Percentiles rank a stretch among this genome's conserved stretches.
phyloP scores from a whole-genome alignment of 176 grass and related monocot genomes.

The Oryza glumipatula region DNA sequence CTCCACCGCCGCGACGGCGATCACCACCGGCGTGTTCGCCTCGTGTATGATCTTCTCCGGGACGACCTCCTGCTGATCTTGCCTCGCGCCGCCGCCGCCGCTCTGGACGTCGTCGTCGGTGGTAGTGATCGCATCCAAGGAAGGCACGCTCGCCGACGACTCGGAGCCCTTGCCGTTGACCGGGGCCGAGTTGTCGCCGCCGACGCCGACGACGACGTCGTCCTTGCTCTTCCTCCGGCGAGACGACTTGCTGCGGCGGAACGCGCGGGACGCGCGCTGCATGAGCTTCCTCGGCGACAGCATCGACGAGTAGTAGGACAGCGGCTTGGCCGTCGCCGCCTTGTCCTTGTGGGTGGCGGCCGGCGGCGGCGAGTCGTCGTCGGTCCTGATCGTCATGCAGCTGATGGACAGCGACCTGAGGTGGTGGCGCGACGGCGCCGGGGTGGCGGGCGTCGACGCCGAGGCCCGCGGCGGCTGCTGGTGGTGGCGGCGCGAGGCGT shows the following conservation, averaged over 20 bases:
- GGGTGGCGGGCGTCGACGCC: slow-evolving; percentile 6
- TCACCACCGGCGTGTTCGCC: not conserved
- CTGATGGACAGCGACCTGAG: slow-evolving; percentile 31
- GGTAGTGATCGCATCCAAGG: slow-evolving; percentile 10
- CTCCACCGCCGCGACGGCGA: not conserved
- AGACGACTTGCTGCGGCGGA: slow-evolving; percentile 37
- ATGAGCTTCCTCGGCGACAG: slow-evolving; percentile 47
- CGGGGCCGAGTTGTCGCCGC: not conserved
- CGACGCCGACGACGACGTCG: not conserved
- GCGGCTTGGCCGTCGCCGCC: not conserved
- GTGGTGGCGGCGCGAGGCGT: slow-evolving; percentile 1
- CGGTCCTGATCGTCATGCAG: not conserved
- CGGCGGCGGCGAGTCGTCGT: slow-evolving; percentile 44
- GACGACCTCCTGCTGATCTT: slow-evolving; percentile 19
- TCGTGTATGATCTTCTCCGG: slow-evolving; percentile 64
- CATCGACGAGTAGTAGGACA: slow-evolving; percentile 34
- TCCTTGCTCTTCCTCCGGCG: slow-evolving; percentile 11
- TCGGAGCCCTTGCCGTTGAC: slow-evolving; percentile 14
- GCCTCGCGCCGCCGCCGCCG: not conserved
- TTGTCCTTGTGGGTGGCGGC: slow-evolving; percentile 13
- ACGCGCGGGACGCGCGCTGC: slow-evolving; percentile 51
- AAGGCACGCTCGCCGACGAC: not conserved
- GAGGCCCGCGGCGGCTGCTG: not conserved
- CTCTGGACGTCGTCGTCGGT: not conserved
- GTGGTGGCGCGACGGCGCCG: not conserved